A percentile compares a stretch with the other conserved stretches of the same genome.
Conservation (phyloP, 2,329 filamentous ascomycete genomes). For the Cercospora nicotianae region DNA sequence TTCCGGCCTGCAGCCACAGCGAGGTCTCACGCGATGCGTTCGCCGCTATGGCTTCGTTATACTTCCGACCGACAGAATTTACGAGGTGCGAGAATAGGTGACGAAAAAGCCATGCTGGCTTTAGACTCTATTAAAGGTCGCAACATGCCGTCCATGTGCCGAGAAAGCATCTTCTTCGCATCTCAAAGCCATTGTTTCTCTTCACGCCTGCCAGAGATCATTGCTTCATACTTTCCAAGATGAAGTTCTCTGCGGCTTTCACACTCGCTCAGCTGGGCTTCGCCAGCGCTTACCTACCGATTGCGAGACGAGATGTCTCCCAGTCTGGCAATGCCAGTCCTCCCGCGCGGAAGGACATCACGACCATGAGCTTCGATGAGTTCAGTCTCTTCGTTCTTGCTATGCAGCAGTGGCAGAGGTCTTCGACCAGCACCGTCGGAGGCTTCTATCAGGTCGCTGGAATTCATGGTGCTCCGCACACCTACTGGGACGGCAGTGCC, state of each 20-base stretch:
- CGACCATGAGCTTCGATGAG: constrained; percentile 11
- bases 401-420: constrained; percentile 21
- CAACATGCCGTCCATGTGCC: background rate
- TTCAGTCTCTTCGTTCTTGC: constrained; percentile 24
- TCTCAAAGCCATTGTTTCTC: background rate
- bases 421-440: constrained; percentile 9
- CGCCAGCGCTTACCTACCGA: constrained; percentile 8
- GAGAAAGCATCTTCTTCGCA: background rate
- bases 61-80: constrained; percentile 2
- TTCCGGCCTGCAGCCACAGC: constrained; percentile 5
- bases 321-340: constrained; percentile 1
- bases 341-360: constrained; percentile 12
- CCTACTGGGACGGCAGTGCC: constrained; percentile 28
- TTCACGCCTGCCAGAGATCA: background rate
- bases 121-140: background rate
- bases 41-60: constrained; percentile 1
- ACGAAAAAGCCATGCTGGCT: background rate
- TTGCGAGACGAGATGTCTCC: constrained; percentile 8
- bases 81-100: background rate
- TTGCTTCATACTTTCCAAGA: constrained; percentile 2
- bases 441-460: constrained; percentile 29
- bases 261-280: constrained; percentile 6
- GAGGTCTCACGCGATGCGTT: background rate
- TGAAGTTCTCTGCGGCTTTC: constrained; percentile 5
- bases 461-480: constrained; percentile 33